Percentiles rank a stretch among this genome's conserved stretches.
Evolutionary conservation across 352 stramenopile species (phyloP).

Genomic region (Hyphochytrium catenoides): DNA sequence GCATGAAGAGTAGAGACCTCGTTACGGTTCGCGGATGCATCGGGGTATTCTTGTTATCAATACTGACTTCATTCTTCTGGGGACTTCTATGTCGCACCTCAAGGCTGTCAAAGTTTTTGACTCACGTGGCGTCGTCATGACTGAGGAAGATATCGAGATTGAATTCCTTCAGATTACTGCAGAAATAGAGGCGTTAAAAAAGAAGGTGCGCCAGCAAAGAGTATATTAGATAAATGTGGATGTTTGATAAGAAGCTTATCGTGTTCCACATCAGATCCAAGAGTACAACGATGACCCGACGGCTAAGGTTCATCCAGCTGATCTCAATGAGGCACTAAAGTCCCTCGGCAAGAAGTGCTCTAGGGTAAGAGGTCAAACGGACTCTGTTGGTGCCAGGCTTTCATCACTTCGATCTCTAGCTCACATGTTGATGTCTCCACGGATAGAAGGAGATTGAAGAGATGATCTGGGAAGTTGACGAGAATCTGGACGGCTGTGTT

Average conservation of each 20-base stretch:
- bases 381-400: too few relatives aligned
- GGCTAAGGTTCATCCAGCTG: conserved; percentile 56
- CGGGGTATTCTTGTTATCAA: conserved; percentile 26
- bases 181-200: conserved; percentile 2
- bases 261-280: too few relatives aligned
- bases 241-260: too few relatives aligned
- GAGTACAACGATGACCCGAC: conserved; percentile 20
- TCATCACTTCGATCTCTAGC: too few relatives aligned
- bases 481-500: conserved; percentile 81
- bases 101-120: conserved; percentile 45
- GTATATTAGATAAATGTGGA: too few relatives aligned
- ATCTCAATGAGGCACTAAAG: conserved; percentile 79
- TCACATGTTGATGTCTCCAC: too few relatives aligned
- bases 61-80: conserved; percentile 22
- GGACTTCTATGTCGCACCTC: too few relatives aligned
- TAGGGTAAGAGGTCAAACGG: too few relatives aligned
- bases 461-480: conserved; percentile 96
- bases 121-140: conserved; percentile 48
- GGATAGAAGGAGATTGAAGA: conserved; percentile 89
- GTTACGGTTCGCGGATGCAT: conserved; percentile 24
- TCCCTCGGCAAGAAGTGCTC: conserved; percentile 66
- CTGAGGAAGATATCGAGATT: conserved; percentile 34
- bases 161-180: conserved; percentile 39
- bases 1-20: conserved; percentile 14
- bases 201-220: too few relatives aligned